phyloP scores from a whole-genome alignment of 805 yeast genomes.

The Schwanniomyces polymorphus region DNA sequence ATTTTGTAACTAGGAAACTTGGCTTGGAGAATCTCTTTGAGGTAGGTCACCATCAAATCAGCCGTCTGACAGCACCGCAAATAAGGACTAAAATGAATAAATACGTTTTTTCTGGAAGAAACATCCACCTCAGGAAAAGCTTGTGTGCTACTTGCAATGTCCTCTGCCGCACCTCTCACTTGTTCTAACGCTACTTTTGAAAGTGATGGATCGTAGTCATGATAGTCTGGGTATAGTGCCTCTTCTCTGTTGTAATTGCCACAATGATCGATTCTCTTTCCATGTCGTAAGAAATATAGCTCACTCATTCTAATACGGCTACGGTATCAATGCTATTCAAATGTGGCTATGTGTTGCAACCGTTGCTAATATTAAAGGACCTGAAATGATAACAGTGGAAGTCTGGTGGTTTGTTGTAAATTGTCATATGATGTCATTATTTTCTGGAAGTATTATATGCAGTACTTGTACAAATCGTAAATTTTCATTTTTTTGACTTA shows the following conservation, averaged over 20 bases:
- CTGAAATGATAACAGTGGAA: neutral
- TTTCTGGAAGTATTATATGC: neutral
- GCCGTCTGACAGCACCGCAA: constrained; percentile 46
- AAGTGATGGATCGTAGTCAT: constrained; percentile 39
- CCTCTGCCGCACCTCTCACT: constrained; percentile 25
- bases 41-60: constrained; percentile 32
- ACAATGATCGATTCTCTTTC: constrained; percentile 41
- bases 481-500: neutral
- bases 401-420: neutral
- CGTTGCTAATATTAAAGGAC: neutral
- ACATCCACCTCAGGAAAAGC: constrained; percentile 17
- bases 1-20: constrained; percentile 28
- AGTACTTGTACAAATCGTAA: neutral
- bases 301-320: constrained; percentile 27
- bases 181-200: constrained; percentile 26
- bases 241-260: constrained; percentile 19
- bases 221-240: constrained; percentile 26
- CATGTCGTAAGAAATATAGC: constrained; percentile 45
- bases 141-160: constrained; percentile 21
- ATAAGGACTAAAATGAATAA: constrained; percentile 43
- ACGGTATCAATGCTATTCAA: neutral
- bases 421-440: neutral
- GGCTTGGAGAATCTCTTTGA: constrained; percentile 20
- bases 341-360: neutral
- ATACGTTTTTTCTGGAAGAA: constrained; percentile 27